Conservation (phyloP, 208 protist species). For the Leishmania mexicana region DNA sequence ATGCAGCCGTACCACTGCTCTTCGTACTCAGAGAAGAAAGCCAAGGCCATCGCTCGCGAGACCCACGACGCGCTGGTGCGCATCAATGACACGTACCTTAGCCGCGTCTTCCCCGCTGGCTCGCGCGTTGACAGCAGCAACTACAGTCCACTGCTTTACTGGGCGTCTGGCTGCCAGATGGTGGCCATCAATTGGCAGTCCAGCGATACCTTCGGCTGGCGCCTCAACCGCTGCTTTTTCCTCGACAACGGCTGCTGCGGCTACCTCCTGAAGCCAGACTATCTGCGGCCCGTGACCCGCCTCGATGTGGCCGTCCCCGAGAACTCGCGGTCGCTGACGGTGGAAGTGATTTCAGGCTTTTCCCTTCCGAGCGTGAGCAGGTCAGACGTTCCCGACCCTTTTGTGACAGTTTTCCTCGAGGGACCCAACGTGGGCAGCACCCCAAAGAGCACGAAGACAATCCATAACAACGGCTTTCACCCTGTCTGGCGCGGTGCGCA, state of each 20-base stretch:
- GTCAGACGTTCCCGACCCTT: slow-evolving; percentile 63
- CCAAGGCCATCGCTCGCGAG: slow-evolving; percentile 41
- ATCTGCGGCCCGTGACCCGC: slow-evolving; percentile 39
- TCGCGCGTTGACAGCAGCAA: slow-evolving; percentile 92
- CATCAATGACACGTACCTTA: slow-evolving; percentile 79
- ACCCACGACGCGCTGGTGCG: slow-evolving; percentile 36
- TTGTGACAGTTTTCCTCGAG: slow-evolving; percentile 56
- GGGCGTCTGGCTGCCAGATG: slow-evolving; percentile 86
- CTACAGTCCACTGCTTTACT: slow-evolving; percentile 85
- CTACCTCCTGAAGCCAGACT: slow-evolving; percentile 93
- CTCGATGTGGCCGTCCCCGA: not conserved
- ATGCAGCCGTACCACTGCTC: slow-evolving; percentile 69
- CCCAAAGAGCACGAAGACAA: slow-evolving; percentile 34
- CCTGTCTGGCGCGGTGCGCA: slow-evolving; percentile 66
- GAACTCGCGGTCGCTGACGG: slow-evolving; percentile 38
- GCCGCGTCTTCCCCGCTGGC: slow-evolving; percentile 93
- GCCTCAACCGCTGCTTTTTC: slow-evolving; percentile 91
- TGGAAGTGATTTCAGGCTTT: slow-evolving; percentile 76
- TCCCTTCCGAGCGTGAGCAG: slow-evolving; percentile 50
- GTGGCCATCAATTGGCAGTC: slow-evolving; percentile 95
- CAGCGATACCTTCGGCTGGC: slow-evolving; percentile 50
- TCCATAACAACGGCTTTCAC: slow-evolving; percentile 79
- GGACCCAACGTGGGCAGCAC: slow-evolving; percentile 40
- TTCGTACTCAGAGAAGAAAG: slow-evolving; percentile 67
- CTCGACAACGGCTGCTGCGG: slow-evolving; percentile 91